A percentile compares a stretch with the other conserved stretches of the same genome.
phyloP scores from a whole-genome alignment of 23 red algal species.

The Gracilaria caudata region DNA sequence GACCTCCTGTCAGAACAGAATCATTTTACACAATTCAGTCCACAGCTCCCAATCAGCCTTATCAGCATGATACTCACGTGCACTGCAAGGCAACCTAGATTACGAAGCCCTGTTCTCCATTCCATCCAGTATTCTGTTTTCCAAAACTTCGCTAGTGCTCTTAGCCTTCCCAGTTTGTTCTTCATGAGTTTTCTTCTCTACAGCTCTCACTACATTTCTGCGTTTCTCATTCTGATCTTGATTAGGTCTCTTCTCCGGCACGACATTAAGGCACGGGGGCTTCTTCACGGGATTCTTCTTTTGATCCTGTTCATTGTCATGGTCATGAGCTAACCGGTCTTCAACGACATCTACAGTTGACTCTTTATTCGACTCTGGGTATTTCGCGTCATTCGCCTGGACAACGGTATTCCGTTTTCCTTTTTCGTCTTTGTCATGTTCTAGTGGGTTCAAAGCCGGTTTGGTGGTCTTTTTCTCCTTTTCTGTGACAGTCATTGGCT shows the following conservation, averaged over 20 bases:
- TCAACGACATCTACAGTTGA: background rate
- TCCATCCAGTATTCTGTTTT: background rate
- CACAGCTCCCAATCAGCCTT: background rate
- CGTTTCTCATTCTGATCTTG: background rate
- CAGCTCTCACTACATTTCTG: background rate
- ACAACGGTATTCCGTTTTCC: background rate
- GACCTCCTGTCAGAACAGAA: background rate
- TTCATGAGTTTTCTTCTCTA: background rate
- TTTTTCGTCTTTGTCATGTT: background rate
- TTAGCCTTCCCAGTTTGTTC: background rate
- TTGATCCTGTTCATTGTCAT: background rate
- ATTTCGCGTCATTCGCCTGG: background rate
- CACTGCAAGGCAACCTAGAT: background rate
- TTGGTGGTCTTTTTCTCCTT: too few relatives aligned
- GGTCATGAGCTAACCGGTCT: background rate
- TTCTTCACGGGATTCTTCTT: background rate
- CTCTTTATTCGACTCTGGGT: background rate
- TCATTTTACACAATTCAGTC: background rate
- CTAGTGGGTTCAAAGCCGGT: background rate
- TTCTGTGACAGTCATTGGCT: background rate
- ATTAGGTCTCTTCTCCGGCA: background rate
- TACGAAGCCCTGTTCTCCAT: background rate
- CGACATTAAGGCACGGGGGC: background rate
- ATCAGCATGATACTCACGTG: background rate
- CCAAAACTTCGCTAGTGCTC: background rate